Conservation (phyloP, 495 filamentous ascomycete species). For the Penicillium samsonianum region DNA sequence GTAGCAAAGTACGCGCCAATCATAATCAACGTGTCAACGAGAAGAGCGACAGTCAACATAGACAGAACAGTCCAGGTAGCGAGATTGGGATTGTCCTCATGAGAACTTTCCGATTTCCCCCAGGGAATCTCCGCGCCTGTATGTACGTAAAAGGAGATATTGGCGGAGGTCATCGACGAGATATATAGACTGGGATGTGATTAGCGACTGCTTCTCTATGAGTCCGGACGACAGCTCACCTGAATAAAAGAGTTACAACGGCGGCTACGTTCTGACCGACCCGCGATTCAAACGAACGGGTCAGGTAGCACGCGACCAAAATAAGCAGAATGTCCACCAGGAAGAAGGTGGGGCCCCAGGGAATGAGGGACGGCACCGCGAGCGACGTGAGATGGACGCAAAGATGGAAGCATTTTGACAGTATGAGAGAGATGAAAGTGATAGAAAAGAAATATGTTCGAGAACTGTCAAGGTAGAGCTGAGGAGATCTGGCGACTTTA, state of each 20-base stretch:
- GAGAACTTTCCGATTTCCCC: constrained; percentile 7
- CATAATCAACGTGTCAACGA: constrained; percentile 4
- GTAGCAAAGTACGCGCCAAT: constrained; percentile 18
- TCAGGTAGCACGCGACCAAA: constrained; percentile 19
- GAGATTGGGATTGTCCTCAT: not conserved
- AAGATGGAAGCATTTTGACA: constrained; percentile 30
- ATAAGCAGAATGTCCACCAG: constrained; percentile 27
- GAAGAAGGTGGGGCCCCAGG: constrained; percentile 31
- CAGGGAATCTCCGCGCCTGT: constrained; percentile 21
- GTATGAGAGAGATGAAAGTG: constrained; percentile 23
- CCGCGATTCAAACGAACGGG: constrained; percentile 12
- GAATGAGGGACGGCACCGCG: constrained; percentile 11
- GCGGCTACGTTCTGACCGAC: constrained; percentile 10
- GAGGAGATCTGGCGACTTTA: constrained; percentile 13
- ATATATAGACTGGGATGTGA: constrained; percentile 1
- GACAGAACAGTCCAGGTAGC: constrained; percentile 2
- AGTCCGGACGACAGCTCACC: constrained; percentile 11
- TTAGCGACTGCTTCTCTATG: constrained; percentile 3
- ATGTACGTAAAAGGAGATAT: constrained; percentile 20
- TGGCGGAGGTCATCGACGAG: constrained; percentile 14
- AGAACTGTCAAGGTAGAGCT: constrained; percentile 14
- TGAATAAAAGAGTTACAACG: constrained; percentile 9
- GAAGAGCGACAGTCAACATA: constrained; percentile 4
- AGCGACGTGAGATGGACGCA: constrained; percentile 21
- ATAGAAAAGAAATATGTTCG: constrained; percentile 24